Conservation (phyloP, 1,139 yeast genomes). For the Hansenula sp. region DNA sequence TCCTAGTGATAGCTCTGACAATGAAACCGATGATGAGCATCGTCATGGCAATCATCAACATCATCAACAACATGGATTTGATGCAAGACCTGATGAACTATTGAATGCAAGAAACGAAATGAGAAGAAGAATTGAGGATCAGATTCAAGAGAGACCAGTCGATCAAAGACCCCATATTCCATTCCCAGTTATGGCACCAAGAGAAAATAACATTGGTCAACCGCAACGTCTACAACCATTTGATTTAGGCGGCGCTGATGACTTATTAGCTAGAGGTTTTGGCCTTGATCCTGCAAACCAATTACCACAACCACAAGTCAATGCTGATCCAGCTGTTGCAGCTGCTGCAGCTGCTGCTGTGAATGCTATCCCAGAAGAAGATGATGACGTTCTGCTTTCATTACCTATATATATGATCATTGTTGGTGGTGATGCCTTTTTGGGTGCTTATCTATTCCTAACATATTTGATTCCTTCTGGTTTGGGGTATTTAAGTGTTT, state of each 20-base stretch:
- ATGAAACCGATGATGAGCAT: slow-evolving; percentile 6
- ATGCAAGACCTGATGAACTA: not conserved
- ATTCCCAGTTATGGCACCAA: not conserved
- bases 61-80: not conserved
- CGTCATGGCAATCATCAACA: slow-evolving; percentile 10
- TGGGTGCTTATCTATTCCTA: slow-evolving; percentile 39
- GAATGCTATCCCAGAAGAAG: slow-evolving; percentile 13
- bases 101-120: not conserved
- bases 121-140: not conserved
- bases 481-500: slow-evolving; percentile 34
- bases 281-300: too few relatives aligned
- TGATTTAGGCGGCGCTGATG: slow-evolving; percentile 11
- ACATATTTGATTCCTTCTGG: slow-evolving; percentile 55
- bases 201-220: not conserved
- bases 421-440: slow-evolving; percentile 37
- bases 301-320: not conserved
- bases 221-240: slow-evolving; percentile 6
- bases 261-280: too few relatives aligned
- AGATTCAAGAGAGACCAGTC: not conserved
- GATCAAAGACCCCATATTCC: not conserved
- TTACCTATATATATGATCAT: slow-evolving; percentile 20
- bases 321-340: slow-evolving; percentile 8
- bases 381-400: slow-evolving; percentile 12
- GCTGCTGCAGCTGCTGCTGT: slow-evolving; percentile 17
- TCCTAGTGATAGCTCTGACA: slow-evolving; percentile 7